phyloP scores from a whole-genome alignment of 1,284 basidiomycete genomes.

The Schizopora paradoxa region DNA sequence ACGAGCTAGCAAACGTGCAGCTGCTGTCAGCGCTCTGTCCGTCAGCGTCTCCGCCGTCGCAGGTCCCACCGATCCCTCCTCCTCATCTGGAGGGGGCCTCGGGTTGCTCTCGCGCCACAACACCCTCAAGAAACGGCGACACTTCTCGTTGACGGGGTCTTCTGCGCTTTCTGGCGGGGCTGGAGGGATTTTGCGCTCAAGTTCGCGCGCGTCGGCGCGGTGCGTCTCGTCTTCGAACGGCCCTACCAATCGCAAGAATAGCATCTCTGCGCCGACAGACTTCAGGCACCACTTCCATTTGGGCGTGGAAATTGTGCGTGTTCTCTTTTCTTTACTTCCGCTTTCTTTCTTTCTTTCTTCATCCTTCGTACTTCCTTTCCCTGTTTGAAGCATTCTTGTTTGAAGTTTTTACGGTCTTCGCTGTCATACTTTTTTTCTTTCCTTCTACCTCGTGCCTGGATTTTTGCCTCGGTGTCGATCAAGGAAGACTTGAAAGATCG shows the following conservation, averaged over 20 bases:
- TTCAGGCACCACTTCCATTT: constrained; percentile 17
- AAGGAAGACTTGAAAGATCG: too few relatives aligned
- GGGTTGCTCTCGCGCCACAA: constrained; percentile 1
- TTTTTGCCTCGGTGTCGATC: too few relatives aligned
- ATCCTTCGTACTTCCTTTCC: background rate
- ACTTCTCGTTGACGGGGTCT: too few relatives aligned
- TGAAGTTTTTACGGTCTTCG: background rate
- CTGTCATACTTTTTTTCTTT: background rate
- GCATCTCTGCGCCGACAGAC: constrained; percentile 12
- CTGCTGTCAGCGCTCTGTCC: too few relatives aligned
- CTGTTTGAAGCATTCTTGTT: background rate
- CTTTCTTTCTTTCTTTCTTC: background rate
- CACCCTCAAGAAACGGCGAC: constrained; percentile 2
- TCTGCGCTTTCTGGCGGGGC: constrained; percentile 5
- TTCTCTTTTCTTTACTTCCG: background rate
- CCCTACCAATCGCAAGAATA: background rate
- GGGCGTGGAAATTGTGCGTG: constrained; percentile 9
- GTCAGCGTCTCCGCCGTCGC: too few relatives aligned
- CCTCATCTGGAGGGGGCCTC: background rate
- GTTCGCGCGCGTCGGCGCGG: background rate
- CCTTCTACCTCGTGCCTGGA: too few relatives aligned
- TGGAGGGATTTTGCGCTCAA: background rate
- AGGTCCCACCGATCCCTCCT: too few relatives aligned
- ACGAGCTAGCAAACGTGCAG: too few relatives aligned
- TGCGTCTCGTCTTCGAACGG: background rate